These are phyloP conservation scores for Spencermartinsiella europaea DNA, from an alignment of 805 yeast species.

Conservation along the genomic window DNA sequence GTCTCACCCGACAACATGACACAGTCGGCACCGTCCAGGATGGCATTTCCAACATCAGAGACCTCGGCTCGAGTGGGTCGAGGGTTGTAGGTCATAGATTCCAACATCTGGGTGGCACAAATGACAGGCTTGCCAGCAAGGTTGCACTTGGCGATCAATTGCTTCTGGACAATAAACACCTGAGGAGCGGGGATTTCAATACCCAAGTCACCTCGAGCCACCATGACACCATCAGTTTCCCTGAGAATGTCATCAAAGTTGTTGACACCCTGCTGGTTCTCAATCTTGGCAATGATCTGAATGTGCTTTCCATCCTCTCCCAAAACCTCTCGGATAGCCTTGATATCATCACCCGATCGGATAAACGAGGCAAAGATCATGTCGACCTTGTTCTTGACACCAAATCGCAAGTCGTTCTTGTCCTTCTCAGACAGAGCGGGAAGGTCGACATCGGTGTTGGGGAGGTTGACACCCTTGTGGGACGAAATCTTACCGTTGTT, in stretches of 20 bases:
- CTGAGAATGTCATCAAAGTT: conserved; percentile 93
- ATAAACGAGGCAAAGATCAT: conserved; percentile 98
- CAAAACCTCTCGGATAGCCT: conserved; percentile 84
- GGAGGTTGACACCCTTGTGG: conserved; percentile 98
- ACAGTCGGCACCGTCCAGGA: conserved; percentile 99
- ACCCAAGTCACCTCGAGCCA: conserved; percentile 99
- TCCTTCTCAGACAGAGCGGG: conserved; percentile 98
- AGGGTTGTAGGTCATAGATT: conserved; percentile 99
- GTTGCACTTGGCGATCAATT: conserved; percentile 98
- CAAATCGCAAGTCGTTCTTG: conserved; percentile 83
- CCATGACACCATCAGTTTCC: conserved; percentile 99
- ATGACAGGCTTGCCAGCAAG: conserved; percentile 99
- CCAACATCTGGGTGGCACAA: conserved; percentile 99
- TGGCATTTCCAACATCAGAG: conserved; percentile 98
- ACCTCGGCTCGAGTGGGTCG: conserved; percentile 99
- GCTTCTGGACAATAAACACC: conserved; percentile 98
- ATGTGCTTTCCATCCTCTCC: conserved; percentile 97
- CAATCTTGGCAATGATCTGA: conserved; percentile 96
- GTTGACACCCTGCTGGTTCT: conserved; percentile 99
- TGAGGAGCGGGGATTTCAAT: conserved; percentile 99
- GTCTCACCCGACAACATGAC: conserved; percentile 99
- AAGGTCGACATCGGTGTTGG: conserved; percentile 97
- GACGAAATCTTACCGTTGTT: conserved; percentile 95
- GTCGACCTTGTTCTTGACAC: conserved; percentile 96
- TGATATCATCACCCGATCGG: conserved; percentile 88